Evolutionary conservation across 192 early-diverging fungal genomes (phyloP).

Genomic region (Rhizoclosmatium globosum): DNA sequence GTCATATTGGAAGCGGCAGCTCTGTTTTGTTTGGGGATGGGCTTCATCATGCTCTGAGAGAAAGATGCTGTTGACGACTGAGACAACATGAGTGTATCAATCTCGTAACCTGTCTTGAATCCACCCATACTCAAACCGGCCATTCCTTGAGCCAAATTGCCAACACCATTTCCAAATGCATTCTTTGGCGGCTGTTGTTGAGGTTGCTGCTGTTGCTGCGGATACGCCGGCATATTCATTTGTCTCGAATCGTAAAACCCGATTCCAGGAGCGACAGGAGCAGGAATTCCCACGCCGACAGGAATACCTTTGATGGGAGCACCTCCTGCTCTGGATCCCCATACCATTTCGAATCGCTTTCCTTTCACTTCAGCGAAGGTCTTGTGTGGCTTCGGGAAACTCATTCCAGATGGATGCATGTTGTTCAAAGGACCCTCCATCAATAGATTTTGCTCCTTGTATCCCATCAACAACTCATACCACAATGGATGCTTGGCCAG

Average conservation of each 20-base stretch:
- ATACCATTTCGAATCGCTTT: constrained; percentile 45
- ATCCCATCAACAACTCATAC: constrained; percentile 95
- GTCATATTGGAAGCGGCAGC: not conserved
- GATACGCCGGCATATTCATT: not conserved
- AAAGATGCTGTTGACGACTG: constrained; percentile 18
- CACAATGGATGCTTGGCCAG: constrained; percentile 93
- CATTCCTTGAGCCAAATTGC: constrained; percentile 15
- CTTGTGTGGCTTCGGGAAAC: constrained; percentile 67
- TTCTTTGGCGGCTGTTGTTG: not conserved
- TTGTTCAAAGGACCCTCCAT: constrained; percentile 94
- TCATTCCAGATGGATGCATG: constrained; percentile 88
- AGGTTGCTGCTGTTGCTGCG: not conserved
- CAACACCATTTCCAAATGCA: not conserved
- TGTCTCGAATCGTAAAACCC: constrained; percentile 31
- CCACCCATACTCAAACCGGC: not conserved
- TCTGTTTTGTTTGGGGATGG: constrained; percentile 9
- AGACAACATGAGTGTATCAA: constrained; percentile 12
- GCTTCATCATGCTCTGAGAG: constrained; percentile 17
- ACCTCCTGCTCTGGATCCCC: constrained; percentile 43
- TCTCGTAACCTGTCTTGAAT: constrained; percentile 29
- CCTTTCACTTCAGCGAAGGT: constrained; percentile 32
- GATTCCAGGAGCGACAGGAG: constrained; percentile 4
- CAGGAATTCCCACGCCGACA: constrained; percentile 21
- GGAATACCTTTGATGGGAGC: constrained; percentile 33
- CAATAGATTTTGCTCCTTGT: constrained; percentile 87